phyloP scores from a whole-genome alignment of 2,329 filamentous ascomycete species.

The Trichoderma sp. region DNA sequence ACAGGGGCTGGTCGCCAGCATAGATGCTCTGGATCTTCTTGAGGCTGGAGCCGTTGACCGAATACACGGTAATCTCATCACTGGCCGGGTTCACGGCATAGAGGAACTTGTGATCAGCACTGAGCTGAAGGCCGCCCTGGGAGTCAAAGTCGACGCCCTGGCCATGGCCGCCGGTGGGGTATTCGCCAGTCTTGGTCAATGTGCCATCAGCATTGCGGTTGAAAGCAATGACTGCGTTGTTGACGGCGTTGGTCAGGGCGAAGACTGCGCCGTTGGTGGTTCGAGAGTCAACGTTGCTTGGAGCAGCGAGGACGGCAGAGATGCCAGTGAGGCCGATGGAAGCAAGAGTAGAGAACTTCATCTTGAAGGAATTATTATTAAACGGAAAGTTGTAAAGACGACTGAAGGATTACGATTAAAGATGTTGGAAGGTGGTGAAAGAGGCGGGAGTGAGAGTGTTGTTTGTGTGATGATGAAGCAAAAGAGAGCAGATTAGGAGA shows the following conservation, averaged over 20 bases:
- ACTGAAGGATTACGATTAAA: not conserved
- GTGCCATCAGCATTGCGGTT: conserved; percentile 29
- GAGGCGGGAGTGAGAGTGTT: not conserved
- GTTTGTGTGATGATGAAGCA: not conserved
- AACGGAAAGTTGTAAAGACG: not conserved
- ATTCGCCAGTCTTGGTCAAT: conserved; percentile 28
- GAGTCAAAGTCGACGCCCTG: conserved; percentile 79
- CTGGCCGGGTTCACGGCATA: conserved; percentile 33
- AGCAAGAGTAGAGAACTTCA: conserved; percentile 23
- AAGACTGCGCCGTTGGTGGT: conserved; percentile 32
- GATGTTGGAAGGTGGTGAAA: not conserved
- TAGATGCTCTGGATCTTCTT: conserved; percentile 32
- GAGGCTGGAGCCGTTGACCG: conserved; percentile 30
- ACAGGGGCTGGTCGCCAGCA: conserved; percentile 33
- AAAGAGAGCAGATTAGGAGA: not conserved
- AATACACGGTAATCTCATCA: conserved; percentile 32
- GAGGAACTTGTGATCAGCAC: conserved; percentile 30
- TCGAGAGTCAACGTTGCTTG: not conserved
- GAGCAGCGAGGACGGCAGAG: conserved; percentile 6
- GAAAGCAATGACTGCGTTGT: conserved; percentile 32
- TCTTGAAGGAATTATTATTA: not conserved
- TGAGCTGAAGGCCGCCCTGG: conserved; percentile 71
- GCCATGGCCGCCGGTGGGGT: conserved; percentile 33
- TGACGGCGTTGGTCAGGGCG: conserved; percentile 32
- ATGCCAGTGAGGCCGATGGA: conserved; percentile 19